These are phyloP conservation scores for Paulownia fortunei DNA, from an alignment of 257 asterid species.

Conservation along the genomic window DNA sequence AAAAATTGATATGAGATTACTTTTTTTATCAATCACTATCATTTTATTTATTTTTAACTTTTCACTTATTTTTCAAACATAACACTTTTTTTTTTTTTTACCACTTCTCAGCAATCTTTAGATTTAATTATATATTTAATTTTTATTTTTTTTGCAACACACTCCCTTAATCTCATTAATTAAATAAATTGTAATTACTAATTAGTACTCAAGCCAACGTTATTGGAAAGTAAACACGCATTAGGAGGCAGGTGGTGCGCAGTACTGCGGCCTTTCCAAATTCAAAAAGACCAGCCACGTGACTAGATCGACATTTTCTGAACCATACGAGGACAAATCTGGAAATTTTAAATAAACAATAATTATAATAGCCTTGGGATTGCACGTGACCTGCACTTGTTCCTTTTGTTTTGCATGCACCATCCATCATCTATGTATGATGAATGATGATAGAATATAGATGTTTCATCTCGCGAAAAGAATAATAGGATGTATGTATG, in stretches of 20 bases:
- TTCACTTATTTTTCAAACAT: too few relatives aligned
- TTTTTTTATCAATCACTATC: too few relatives aligned
- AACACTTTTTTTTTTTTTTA: too few relatives aligned
- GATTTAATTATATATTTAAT: too few relatives aligned
- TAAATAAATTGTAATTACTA: background rate
- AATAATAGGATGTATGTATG: too few relatives aligned
- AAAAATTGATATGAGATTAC: too few relatives aligned
- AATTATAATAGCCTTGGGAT: background rate
- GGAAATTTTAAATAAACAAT: background rate
- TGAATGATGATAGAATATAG: too few relatives aligned
- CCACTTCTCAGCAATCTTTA: too few relatives aligned
- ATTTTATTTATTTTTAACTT: too few relatives aligned
- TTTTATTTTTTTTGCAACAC: too few relatives aligned
- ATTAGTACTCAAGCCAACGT: background rate
- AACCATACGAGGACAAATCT: conserved; percentile 26
- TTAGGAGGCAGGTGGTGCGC: background rate
- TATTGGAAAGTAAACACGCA: background rate
- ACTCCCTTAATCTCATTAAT: background rate
- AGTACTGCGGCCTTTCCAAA: conserved; percentile 19
- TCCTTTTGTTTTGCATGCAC: conserved; percentile 23
- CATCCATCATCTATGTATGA: background rate
- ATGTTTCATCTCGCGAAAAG: too few relatives aligned
- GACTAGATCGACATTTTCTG: conserved; percentile 34
- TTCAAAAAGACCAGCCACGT: conserved; percentile 36
- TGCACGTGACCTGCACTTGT: conserved; percentile 38